Evolutionary conservation across 2,329 filamentous ascomycete species (phyloP).

Genomic region (Zasmidium cellare): DNA sequence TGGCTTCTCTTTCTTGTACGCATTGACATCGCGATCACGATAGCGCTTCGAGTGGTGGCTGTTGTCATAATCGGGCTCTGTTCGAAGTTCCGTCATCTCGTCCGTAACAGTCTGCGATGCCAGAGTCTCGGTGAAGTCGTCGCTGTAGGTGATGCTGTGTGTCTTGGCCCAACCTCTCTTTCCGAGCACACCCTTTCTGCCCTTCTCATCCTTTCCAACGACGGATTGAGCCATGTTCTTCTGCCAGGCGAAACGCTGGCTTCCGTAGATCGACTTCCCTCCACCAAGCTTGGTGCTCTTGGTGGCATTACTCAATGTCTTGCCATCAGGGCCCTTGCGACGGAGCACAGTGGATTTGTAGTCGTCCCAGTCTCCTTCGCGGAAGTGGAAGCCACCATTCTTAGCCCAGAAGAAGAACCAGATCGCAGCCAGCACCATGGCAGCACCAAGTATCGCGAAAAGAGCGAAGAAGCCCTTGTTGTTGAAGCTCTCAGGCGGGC

Average conservation of each 20-base stretch:
- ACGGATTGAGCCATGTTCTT: conserved; percentile 36
- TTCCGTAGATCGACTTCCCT: conserved; percentile 72
- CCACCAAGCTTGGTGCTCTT: conserved; percentile 82
- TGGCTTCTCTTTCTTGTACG: conserved; percentile 82
- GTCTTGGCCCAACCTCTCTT: conserved; percentile 43
- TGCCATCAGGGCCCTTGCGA: conserved; percentile 85
- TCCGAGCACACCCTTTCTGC: conserved; percentile 37
- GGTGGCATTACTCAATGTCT: conserved; percentile 78
- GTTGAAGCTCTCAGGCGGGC: conserved; percentile 42
- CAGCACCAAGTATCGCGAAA: conserved; percentile 79
- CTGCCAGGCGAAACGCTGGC: conserved; percentile 54
- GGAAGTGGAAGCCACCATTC: conserved; percentile 90
- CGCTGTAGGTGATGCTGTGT: conserved; percentile 44
- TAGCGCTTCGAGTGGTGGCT: conserved; percentile 49
- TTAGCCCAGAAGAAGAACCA: conserved; percentile 99
- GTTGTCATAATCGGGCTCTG: conserved; percentile 22
- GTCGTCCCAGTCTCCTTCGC: conserved; percentile 89
- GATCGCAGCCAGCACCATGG: conserved; percentile 72
- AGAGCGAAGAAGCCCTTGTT: conserved; percentile 72
- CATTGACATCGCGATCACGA: conserved; percentile 66
- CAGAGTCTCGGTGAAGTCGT: conserved; percentile 42
- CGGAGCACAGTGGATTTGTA: conserved; percentile 95
- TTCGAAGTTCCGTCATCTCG: conserved; percentile 34
- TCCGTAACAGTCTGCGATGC: conserved; percentile 29
- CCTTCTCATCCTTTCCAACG: conserved; percentile 48